These are phyloP conservation scores for Neofusicoccum parvum DNA, from an alignment of 2,329 filamentous ascomycete genomes.

Conservation along the genomic window DNA sequence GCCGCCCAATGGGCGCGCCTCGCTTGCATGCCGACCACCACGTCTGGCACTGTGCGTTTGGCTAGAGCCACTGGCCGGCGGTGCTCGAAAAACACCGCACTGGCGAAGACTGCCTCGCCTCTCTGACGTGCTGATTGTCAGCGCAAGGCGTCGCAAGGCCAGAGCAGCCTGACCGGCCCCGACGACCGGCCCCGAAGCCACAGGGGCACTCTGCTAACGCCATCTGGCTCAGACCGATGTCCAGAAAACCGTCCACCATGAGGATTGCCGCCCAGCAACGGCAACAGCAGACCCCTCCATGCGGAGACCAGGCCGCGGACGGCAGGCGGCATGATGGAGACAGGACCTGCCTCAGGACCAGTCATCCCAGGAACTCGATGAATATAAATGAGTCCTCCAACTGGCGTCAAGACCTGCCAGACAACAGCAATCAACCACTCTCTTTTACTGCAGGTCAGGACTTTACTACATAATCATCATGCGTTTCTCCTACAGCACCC, in stretches of 20 bases:
- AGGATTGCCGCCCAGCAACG: not conserved
- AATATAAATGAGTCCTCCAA: not conserved
- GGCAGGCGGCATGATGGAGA: not conserved
- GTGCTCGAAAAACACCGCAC: not conserved
- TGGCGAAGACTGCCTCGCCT: not conserved
- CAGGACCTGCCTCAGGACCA: not conserved
- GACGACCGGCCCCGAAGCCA: not conserved
- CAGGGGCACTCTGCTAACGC: not conserved
- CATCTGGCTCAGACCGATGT: not conserved
- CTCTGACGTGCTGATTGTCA: not conserved
- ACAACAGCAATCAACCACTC: not conserved
- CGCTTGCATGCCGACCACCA: not conserved
- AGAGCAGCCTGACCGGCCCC: no score
- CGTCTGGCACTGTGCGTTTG: not conserved
- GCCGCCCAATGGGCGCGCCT: not conserved
- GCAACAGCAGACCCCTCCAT: no score
- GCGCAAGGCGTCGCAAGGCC: not conserved
- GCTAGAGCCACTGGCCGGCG: not conserved
- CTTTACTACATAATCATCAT: not conserved
- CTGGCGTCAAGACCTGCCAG: not conserved
- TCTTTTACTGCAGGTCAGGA: not conserved
- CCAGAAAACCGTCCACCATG: not conserved
- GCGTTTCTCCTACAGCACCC: not conserved
- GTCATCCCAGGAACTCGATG: not conserved
- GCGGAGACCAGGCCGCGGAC: not conserved